Percentiles rank a stretch among this genome's conserved stretches.
These are phyloP conservation scores for Alternaria ethzedia DNA, from an alignment of 2,329 filamentous ascomycete genomes.

Conservation along the genomic window DNA sequence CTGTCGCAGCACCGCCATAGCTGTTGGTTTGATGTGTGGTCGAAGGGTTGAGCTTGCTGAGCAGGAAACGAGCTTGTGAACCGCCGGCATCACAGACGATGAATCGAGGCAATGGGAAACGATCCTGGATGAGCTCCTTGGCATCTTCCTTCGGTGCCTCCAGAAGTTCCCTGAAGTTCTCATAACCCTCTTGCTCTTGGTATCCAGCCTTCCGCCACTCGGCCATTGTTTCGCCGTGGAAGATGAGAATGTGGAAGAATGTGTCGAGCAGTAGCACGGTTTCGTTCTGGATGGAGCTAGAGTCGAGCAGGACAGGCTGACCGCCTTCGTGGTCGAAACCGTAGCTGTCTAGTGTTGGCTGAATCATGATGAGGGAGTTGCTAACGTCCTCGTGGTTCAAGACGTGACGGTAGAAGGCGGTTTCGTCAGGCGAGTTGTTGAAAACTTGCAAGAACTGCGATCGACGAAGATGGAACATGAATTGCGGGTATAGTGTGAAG, in stretches of 20 bases:
- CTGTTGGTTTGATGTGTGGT: slow-evolving; percentile 94
- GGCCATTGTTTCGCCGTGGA: slow-evolving; percentile 96
- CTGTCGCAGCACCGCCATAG: slow-evolving; percentile 87
- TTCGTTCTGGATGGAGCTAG: slow-evolving; percentile 91
- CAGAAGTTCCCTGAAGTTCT: slow-evolving; percentile 87
- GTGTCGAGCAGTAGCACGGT: slow-evolving; percentile 95
- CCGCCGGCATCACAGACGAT: slow-evolving; percentile 99
- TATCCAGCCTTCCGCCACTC: slow-evolving; percentile 99
- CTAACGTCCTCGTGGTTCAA: slow-evolving; percentile 96
- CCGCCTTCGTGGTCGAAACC: slow-evolving; percentile 95
- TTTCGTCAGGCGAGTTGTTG: slow-evolving; percentile 99
- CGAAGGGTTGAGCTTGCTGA: slow-evolving; percentile 96
- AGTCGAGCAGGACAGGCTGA: slow-evolving; percentile 92
- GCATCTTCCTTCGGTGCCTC: slow-evolving; percentile 97
- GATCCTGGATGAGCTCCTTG: slow-evolving; percentile 94
- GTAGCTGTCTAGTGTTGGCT: slow-evolving; percentile 96
- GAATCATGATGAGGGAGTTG: slow-evolving; percentile 98
- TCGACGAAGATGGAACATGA: slow-evolving; percentile 98
- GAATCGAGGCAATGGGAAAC: slow-evolving; percentile 97
- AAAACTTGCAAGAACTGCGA: slow-evolving; percentile 99
- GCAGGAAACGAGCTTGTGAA: slow-evolving; percentile 93
- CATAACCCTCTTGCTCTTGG: slow-evolving; percentile 96
- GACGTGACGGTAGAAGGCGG: slow-evolving; percentile 97
- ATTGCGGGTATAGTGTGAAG: slow-evolving; percentile 97
- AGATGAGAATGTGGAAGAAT: slow-evolving; percentile 99